Evolutionary conservation across 768 basidiomycete genomes (phyloP), one percentile per base, ranked within the genome.

Genomic region (Lactarius hengduanensis): DNA sequence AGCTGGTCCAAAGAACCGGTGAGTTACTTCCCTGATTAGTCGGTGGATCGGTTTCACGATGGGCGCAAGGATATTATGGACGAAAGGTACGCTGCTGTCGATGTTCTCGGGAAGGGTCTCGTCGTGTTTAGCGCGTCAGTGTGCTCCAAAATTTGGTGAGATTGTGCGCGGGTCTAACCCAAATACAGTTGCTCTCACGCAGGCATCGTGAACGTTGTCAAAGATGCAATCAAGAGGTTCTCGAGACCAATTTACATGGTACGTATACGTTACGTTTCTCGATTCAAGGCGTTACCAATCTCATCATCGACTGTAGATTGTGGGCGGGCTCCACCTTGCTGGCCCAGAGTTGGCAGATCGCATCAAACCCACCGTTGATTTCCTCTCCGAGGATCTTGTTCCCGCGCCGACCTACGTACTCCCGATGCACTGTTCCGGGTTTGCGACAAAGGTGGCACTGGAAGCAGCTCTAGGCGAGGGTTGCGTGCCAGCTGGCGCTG

Each of bases 361-460:
- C 57, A 86, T 93, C 62, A 79, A 79, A 1, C 84, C 84, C 11
- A 94, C 93, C 0, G 84, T 93, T 60, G 76, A 87, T 15, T 93
- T 91, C 75, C 76, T 94, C 40, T 81, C 87, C 0, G 77, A 80
- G n/a, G 71, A 81, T 61, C 76, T 93, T 36, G 73, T 77, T 8
- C 90, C 91, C 13, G 75, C 84, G 0, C 91, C 90, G 1, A 81
- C 80, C 1, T 93, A 88, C 69, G 76, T 94, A 56, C 79, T 94
- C 0, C 92, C 92, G 0, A 89, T 94, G 86, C 93, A 94, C 73
- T 94, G 92, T 71, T 85, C 89, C 3, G 92, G 92, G 4, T 91
- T 93, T 72, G 80, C 82, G n/a, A 83, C 83, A 41, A 92, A 94
- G 74, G 74, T 91, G 9, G 89, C 87, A 1, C 75, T 94, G 71